phyloP scores from a whole-genome alignment of 768 basidiomycete genomes.

The Macrolepiota fuliginosa region DNA sequence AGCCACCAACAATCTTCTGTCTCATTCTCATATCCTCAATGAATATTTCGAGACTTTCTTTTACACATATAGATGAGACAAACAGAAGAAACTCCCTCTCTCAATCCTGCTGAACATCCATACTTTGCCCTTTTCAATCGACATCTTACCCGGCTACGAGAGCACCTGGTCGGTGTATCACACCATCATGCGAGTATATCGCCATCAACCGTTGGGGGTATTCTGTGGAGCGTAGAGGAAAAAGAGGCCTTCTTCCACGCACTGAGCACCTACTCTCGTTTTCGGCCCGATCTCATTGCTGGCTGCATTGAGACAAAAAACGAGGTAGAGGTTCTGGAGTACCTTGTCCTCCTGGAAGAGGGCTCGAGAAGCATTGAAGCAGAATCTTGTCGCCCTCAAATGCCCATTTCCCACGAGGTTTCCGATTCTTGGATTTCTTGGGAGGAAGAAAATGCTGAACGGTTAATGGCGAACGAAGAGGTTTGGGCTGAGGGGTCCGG shows the following conservation, averaged over 20 bases:
- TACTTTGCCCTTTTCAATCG: slow-evolving; percentile 3
- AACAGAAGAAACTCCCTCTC: neutral
- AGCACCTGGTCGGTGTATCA: neutral
- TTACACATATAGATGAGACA: neutral
- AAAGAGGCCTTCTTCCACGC: slow-evolving; percentile 72
- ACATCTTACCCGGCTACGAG: neutral
- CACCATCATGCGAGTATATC: neutral
- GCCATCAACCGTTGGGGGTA: slow-evolving; percentile 13
- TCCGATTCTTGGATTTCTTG: slow-evolving; percentile 45
- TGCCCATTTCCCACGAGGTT: slow-evolving; percentile 65
- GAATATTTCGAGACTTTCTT: neutral
- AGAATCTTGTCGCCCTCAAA: slow-evolving; percentile 62
- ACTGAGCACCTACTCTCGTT: slow-evolving; percentile 61
- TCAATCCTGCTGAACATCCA: neutral
- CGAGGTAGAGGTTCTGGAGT: slow-evolving; percentile 64
- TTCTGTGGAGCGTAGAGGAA: slow-evolving; percentile 68
- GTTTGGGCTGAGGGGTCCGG: slow-evolving; percentile 18
- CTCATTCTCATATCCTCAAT: neutral
- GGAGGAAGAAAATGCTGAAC: slow-evolving; percentile 44
- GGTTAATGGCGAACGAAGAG: slow-evolving; percentile 25
- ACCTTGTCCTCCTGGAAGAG: slow-evolving; percentile 53
- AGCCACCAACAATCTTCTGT: neutral
- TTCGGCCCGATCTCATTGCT: slow-evolving; percentile 77
- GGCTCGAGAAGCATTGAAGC: slow-evolving; percentile 18
- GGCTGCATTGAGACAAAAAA: slow-evolving; percentile 63